These are phyloP conservation scores for Fusarium caatingaense DNA, from an alignment of 2,329 filamentous ascomycete species.

Conservation along the genomic window DNA sequence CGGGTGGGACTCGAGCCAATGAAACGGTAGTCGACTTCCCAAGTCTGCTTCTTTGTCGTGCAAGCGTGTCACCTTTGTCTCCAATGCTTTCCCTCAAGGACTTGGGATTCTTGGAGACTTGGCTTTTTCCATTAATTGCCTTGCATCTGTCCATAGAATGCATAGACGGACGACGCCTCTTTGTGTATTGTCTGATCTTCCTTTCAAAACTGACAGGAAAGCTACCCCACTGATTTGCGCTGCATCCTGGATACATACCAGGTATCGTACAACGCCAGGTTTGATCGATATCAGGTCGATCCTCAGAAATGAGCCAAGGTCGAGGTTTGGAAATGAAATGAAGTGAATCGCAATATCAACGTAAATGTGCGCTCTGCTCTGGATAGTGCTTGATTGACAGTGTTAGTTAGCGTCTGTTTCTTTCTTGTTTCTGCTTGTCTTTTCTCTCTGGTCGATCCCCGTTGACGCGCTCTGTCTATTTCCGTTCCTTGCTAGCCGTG, in stretches of 20 bases:
- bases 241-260: conserved; percentile 18
- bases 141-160: neutral
- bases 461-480: conserved; percentile 16
- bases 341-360: neutral
- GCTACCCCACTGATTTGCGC: conserved; percentile 31
- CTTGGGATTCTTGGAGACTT: neutral
- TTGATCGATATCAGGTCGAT: conserved; percentile 23
- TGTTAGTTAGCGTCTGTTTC: neutral
- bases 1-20: conserved; percentile 27
- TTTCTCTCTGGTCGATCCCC: neutral
- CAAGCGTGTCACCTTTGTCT: conserved; percentile 37
- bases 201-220: conserved; percentile 1
- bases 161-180: neutral
- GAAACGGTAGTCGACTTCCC: conserved; percentile 1
- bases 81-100: conserved; percentile 12
- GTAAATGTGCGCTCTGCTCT: neutral
- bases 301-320: neutral
- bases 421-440: neutral
- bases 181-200: conserved; percentile 1
- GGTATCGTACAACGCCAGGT: conserved; percentile 10
- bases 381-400: neutral
- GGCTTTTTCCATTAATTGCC: conserved; percentile 11
- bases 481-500: conserved; percentile 27
- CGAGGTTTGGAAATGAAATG: conserved; percentile 18
- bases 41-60: conserved; percentile 30